Percentiles rank a stretch among this genome's conserved stretches.
phyloP scores from a whole-genome alignment of 768 basidiomycete genomes.

The Leccinum incarnatum region DNA sequence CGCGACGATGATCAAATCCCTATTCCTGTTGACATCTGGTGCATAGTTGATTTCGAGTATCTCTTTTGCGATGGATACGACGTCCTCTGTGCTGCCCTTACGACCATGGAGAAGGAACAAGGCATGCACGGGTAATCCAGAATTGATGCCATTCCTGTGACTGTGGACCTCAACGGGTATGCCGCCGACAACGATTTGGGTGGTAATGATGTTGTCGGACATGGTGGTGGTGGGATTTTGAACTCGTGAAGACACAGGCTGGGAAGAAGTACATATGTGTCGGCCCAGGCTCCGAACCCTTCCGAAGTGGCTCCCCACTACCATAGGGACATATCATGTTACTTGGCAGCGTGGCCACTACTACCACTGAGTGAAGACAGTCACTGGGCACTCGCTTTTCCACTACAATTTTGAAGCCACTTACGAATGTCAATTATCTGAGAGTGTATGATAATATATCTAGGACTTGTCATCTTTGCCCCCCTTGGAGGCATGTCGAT shows the following conservation, averaged over 20 bases:
- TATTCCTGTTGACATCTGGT: conserved; percentile 12
- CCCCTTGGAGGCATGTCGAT: too few relatives aligned
- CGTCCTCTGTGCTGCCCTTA: conserved; percentile 6
- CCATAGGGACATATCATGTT: not conserved
- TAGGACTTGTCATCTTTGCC: not conserved
- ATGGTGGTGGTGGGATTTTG: conserved; percentile 8
- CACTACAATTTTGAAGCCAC: not conserved
- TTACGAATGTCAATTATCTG: not conserved
- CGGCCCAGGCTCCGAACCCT: not conserved
- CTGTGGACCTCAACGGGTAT: conserved; percentile 26
- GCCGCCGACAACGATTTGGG: conserved; percentile 23
- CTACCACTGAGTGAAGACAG: not conserved
- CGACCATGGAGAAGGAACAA: conserved; percentile 32
- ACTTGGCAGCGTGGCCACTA: not conserved
- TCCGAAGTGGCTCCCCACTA: too few relatives aligned
- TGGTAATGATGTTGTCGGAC: conserved; percentile 14
- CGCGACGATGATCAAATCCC: conserved; percentile 27
- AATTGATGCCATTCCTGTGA: conserved; percentile 14
- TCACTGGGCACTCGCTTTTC: not conserved
- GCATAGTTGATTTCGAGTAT: conserved; percentile 25
- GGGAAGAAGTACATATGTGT: not conserved
- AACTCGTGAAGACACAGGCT: not conserved
- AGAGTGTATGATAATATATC: not conserved
- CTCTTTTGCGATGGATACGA: conserved; percentile 15
- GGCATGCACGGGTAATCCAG: conserved; percentile 25